Evolutionary conservation across 2,329 filamentous ascomycete genomes (phyloP).

Genomic region (Xylaria sp.): DNA sequence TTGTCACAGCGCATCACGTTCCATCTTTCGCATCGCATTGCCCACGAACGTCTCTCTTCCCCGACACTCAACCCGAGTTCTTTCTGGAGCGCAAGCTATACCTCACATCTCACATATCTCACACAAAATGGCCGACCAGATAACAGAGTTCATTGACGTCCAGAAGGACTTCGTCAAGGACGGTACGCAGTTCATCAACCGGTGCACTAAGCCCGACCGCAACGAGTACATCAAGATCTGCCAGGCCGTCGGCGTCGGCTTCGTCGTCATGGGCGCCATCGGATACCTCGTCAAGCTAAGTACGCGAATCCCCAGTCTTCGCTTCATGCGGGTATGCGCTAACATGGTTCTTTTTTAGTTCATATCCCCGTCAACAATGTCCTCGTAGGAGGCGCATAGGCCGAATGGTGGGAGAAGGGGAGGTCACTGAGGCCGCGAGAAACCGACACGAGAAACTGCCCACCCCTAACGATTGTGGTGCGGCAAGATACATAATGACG

Average conservation of each 20-base stretch:
- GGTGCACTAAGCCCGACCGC: conserved; percentile 65
- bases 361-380: conserved; percentile 78
- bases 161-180: conserved; percentile 72
- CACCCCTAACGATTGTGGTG: background rate
- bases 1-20: conserved; percentile 34
- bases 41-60: background rate
- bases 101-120: conserved; percentile 23
- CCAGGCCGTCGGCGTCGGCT: conserved; percentile 73
- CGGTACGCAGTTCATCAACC: conserved; percentile 69
- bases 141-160: conserved; percentile 76
- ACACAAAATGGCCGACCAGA: conserved; percentile 68
- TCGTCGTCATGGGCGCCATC: conserved; percentile 65
- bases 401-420: conserved; percentile 3
- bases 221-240: conserved; percentile 61
- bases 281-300: conserved; percentile 77
- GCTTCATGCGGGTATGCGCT: conserved; percentile 5
- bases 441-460: conserved; percentile 10
- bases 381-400: conserved; percentile 71
- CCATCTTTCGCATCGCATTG: conserved; percentile 17
- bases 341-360: conserved; percentile 53
- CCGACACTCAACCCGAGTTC: no score
- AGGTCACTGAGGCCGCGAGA: background rate
- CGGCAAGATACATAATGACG: conserved; percentile 24
- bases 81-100: background rate
- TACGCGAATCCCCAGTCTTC: conserved; percentile 49